Evolutionary conservation across 352 stramenopile genomes (phyloP).

Genomic region (Chrysophaeum taylorii): DNA sequence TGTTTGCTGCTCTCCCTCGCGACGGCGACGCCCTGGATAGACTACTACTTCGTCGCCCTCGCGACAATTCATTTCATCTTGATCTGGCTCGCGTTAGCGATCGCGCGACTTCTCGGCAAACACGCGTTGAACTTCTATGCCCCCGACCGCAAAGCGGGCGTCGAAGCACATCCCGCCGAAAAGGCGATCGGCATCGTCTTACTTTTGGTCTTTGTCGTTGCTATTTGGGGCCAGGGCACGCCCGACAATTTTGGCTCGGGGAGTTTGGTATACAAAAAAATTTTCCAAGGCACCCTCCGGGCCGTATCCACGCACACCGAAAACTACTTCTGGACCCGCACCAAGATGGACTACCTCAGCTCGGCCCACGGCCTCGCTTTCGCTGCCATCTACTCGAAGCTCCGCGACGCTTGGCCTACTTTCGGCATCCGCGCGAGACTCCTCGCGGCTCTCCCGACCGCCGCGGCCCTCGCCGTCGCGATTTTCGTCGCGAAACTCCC

Average conservation of each 20-base stretch:
- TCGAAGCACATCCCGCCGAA: not conserved
- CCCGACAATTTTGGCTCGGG: no score
- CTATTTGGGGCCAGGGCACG: not conserved
- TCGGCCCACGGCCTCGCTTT: not conserved
- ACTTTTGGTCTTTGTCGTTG: not conserved
- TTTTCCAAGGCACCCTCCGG: not conserved
- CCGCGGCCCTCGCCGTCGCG: not conserved
- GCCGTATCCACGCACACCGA: not conserved
- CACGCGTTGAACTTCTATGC: no score
- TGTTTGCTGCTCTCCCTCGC: constrained; percentile 42
- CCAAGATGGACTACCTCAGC: constrained; percentile 3
- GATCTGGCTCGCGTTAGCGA: not conserved
- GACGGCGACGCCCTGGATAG: constrained; percentile 37
- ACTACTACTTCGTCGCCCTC: constrained; percentile 50
- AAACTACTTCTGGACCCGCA: constrained; percentile 12
- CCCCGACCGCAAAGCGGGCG: no score
- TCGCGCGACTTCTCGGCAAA: not conserved
- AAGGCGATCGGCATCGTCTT: not conserved
- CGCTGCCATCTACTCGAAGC: not conserved
- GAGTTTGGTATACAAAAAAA: not conserved
- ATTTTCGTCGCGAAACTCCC: not conserved
- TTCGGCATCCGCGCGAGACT: no score
- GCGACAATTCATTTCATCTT: constrained; percentile 31
- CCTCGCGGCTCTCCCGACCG: no score
- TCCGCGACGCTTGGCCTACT: constrained; percentile 4